These are phyloP conservation scores for Coffea humblotiana DNA, from an alignment of 305 asterid species.

Conservation along the genomic window DNA sequence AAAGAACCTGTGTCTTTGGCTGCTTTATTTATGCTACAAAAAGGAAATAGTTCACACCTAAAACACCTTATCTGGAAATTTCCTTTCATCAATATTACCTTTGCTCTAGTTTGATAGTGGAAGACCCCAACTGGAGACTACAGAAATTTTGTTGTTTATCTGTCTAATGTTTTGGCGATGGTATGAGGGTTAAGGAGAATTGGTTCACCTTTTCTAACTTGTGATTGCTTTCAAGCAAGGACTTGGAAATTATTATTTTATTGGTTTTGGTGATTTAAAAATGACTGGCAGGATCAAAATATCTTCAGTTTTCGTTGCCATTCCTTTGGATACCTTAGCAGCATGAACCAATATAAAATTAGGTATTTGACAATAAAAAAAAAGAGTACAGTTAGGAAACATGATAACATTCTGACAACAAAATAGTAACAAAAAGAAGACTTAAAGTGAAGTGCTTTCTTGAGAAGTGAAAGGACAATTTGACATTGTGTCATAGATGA, in stretches of 20 bases:
- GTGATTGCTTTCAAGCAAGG: neutral
- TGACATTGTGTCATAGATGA: neutral
- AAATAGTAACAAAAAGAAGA: neutral
- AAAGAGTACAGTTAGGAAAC: neutral
- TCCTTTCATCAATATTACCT: neutral
- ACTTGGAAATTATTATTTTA: neutral
- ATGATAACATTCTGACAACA: neutral
- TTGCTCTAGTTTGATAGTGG: too few relatives aligned
- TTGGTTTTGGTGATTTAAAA: neutral
- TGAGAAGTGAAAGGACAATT: neutral
- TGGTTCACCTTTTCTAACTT: neutral
- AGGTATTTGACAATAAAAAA: neutral
- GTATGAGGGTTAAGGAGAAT: neutral
- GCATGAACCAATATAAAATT: neutral
- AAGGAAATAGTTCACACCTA: neutral
- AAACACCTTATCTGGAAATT: neutral
- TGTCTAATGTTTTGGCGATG: neutral
- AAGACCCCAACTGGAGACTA: neutral
- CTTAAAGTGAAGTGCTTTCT: neutral
- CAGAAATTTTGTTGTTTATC: neutral
- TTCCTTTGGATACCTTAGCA: too few relatives aligned
- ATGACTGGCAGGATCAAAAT: neutral
- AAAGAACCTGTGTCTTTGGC: neutral
- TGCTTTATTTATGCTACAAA: slow-evolving; percentile 2
- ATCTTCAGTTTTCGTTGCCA: neutral